A percentile compares a stretch with the other conserved stretches of the same genome.
Conservation (phyloP, 73 alveolate genomes). For the Paramecium tetraurelia region DNA sequence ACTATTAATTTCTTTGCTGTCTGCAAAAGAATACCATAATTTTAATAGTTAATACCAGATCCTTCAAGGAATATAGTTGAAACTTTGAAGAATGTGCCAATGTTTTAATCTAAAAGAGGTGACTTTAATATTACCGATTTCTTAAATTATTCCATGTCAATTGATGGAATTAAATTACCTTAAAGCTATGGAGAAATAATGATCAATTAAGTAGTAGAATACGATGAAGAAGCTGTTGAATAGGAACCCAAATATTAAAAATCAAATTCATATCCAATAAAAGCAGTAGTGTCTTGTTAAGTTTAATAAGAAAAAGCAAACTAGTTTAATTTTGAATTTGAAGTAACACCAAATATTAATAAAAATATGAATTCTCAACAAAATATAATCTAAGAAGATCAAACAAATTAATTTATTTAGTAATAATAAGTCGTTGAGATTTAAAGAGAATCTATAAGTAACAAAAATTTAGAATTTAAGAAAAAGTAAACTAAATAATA, state of each 20-base stretch:
- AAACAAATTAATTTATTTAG: not conserved
- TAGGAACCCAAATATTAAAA: not conserved
- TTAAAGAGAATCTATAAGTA: not conserved
- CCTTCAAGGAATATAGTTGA: constrained; percentile 13
- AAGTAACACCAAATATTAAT: not conserved
- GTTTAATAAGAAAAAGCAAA: not conserved
- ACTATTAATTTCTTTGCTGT: constrained; percentile 3
- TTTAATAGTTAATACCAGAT: constrained; percentile 19
- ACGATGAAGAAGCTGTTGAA: not conserved
- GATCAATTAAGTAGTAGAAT: not conserved
- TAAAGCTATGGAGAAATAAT: constrained; percentile 59
- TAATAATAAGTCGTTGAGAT: not conserved
- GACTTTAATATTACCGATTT: constrained; percentile 37
- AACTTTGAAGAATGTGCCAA: constrained; percentile 32
- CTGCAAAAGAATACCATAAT: constrained; percentile 8
- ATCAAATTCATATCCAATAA: not conserved
- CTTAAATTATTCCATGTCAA: constrained; percentile 1
- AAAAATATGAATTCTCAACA: not conserved
- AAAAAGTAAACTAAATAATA: not conserved
- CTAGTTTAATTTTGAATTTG: not conserved
- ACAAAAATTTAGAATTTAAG: not conserved
- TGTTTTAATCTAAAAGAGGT: not conserved
- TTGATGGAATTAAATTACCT: constrained; percentile 55
- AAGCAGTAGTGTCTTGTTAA: not conserved
- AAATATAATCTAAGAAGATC: not conserved